These are phyloP conservation scores for Lolium perenne DNA, from an alignment of 176 grass and related monocot species.

Conservation along the genomic window DNA sequence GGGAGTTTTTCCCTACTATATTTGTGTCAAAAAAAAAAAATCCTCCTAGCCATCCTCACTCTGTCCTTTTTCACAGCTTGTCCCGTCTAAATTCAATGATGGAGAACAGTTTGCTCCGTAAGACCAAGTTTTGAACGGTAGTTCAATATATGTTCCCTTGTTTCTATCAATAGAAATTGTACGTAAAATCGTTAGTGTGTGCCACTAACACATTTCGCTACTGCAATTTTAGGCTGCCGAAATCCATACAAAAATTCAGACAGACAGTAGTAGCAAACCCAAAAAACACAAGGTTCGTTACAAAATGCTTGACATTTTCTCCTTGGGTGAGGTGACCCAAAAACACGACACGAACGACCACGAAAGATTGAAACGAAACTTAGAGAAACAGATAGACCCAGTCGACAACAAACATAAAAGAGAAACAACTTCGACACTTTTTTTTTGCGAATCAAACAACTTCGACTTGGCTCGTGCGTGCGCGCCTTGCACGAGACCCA, in stretches of 20 bases:
- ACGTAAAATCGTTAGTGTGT: neutral
- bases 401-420: neutral
- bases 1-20: too few relatives aligned
- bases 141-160: too few relatives aligned
- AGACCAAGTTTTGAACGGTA: too few relatives aligned
- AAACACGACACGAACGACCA: neutral
- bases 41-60: too few relatives aligned
- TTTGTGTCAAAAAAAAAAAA: too few relatives aligned
- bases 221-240: neutral
- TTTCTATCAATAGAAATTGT: too few relatives aligned
- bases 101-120: too few relatives aligned
- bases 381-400: neutral
- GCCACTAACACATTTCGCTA: neutral
- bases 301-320: conserved; percentile 18
- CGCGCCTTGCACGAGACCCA: too few relatives aligned
- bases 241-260: neutral
- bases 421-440: neutral
- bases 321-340: neutral
- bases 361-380: neutral
- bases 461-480: neutral
- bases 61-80: too few relatives aligned
- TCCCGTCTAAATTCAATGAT: too few relatives aligned
- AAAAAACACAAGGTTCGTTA: neutral
- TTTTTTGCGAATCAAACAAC: too few relatives aligned
- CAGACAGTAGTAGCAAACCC: neutral